Evolutionary conservation across 768 basidiomycete genomes (phyloP), one percentile per base, ranked within the genome.

Genomic region (Russula earlei): DNA sequence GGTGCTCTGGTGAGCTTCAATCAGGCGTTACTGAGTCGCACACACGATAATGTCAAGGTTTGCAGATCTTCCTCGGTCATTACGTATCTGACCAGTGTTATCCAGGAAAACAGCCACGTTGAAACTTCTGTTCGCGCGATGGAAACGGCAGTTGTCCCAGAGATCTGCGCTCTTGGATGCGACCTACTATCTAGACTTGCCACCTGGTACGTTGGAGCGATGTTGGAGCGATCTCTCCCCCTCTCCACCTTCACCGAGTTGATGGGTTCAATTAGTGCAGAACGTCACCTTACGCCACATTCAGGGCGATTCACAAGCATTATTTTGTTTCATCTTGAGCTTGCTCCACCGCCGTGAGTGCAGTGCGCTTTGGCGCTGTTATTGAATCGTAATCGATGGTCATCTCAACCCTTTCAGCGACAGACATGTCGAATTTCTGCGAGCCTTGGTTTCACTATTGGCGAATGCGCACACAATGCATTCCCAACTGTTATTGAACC

Each of bases 271-370:
- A 31, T 20, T 54, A 91, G 90, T 50, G 68, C 75, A 15, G 72
- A 71, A 15, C 73, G 74, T 44, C 75, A 80, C 56, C 64, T 91
- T 24, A 75, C 77, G 22, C 77, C 87, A 0, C 73, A 85, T 63
- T 50, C 71, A 1, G 67, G 77, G n/a, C 77, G 73, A 46, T 52
- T 91, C n/a, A 63, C 79, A 15, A 72, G 74, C 20, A 69, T 74
- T 41, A 64, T 91, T 19, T 68, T 74, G 2, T 80, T 75, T 62
- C 85, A 83, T 55, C 70, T 91, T 0, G 88, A 91, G 65, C 79
- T 77, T 56, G 70, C 71, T 12, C 67, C 68, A 19, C 68, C 73
- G 12, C 40, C 72, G 85, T 85, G 66, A 63, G 80, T 25, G 24
- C 41, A 36, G 38, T 33, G 25, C n/a, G 24, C 25, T 44, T 48